These are phyloP conservation scores for Hyaloscypha finlandica DNA, from an alignment of 495 filamentous ascomycete species.

Conservation along the genomic window DNA sequence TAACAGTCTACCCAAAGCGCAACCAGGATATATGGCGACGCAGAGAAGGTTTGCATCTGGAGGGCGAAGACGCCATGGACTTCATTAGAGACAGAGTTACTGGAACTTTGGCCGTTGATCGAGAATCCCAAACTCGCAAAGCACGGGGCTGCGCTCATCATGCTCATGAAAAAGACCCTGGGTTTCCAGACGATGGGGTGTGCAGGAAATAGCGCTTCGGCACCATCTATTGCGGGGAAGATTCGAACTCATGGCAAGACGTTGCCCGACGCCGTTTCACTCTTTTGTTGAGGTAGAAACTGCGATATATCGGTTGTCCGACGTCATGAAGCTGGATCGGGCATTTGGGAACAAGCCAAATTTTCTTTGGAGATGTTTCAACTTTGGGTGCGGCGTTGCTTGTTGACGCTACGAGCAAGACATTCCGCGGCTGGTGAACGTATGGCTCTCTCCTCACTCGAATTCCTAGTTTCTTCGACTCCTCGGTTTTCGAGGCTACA, in stretches of 20 bases:
- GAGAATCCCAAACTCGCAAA: slow-evolving; percentile 11
- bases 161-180: slow-evolving; percentile 37
- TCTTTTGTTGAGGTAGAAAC: slow-evolving; percentile 9
- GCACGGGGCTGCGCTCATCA: slow-evolving; percentile 34
- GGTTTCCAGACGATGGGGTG: slow-evolving; percentile 40
- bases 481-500: slow-evolving; percentile 8
- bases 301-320: neutral
- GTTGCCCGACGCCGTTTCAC: slow-evolving; percentile 32
- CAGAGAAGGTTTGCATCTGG: slow-evolving; percentile 17
- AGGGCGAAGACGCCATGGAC: slow-evolving; percentile 5
- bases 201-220: slow-evolving; percentile 42
- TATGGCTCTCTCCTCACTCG: neutral
- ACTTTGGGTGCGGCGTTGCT: slow-evolving; percentile 38
- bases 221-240: slow-evolving; percentile 33
- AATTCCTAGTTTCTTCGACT: slow-evolving; percentile 5
- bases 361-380: slow-evolving; percentile 30
- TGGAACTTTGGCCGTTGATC: slow-evolving; percentile 11
- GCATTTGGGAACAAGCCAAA: neutral
- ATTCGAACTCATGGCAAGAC: slow-evolving; percentile 33
- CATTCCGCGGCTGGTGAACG: slow-evolving; percentile 27
- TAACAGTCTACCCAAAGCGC: no score
- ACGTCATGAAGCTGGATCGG: slow-evolving; percentile 2
- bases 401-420: slow-evolving; percentile 40
- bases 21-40: slow-evolving; percentile 29
- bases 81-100: slow-evolving; percentile 11